Conservation (phyloP, 2,329 filamentous ascomycete genomes). For the Sclerotinia sclerotiorum region DNA sequence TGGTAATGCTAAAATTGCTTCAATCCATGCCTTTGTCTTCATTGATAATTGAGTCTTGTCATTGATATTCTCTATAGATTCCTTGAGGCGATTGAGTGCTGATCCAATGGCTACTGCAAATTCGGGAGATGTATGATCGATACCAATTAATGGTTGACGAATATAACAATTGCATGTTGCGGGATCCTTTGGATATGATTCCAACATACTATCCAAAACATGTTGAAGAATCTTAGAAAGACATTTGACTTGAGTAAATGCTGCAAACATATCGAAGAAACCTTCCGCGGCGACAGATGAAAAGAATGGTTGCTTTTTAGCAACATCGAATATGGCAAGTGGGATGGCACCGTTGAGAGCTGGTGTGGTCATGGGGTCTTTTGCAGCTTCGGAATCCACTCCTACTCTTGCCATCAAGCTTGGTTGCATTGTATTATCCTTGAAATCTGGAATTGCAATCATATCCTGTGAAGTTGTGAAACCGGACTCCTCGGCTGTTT, state of each 20-base stretch:
- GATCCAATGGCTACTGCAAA: slow-evolving; percentile 72
- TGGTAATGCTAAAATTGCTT: slow-evolving; percentile 50
- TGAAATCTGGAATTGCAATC: slow-evolving; percentile 58
- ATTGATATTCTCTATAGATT: slow-evolving; percentile 46
- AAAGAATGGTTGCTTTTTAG: slow-evolving; percentile 74
- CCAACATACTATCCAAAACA: slow-evolving; percentile 64
- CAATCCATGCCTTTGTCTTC: slow-evolving; percentile 56
- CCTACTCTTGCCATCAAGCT: slow-evolving; percentile 53
- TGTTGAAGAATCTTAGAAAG: slow-evolving; percentile 68
- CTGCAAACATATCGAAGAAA: slow-evolving; percentile 78
- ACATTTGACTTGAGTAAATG: slow-evolving; percentile 66
- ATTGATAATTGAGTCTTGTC: slow-evolving; percentile 49
- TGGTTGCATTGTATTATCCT: slow-evolving; percentile 46
- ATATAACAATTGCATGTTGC: slow-evolving; percentile 70
- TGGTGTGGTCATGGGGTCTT: slow-evolving; percentile 58
- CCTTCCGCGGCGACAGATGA: slow-evolving; percentile 63
- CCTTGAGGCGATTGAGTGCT: slow-evolving; percentile 62
- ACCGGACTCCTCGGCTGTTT: slow-evolving; percentile 45
- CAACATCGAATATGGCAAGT: slow-evolving; percentile 84
- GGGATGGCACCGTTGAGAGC: slow-evolving; percentile 92
- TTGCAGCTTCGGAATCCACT: slow-evolving; percentile 46
- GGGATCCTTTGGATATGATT: slow-evolving; percentile 58
- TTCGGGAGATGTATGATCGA: slow-evolving; percentile 61
- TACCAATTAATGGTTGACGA: slow-evolving; percentile 65
- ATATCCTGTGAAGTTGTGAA: slow-evolving; percentile 47